Evolutionary conservation across 768 basidiomycete genomes (phyloP), one percentile per base, ranked within the genome.

Genomic region (Boletus edulis): DNA sequence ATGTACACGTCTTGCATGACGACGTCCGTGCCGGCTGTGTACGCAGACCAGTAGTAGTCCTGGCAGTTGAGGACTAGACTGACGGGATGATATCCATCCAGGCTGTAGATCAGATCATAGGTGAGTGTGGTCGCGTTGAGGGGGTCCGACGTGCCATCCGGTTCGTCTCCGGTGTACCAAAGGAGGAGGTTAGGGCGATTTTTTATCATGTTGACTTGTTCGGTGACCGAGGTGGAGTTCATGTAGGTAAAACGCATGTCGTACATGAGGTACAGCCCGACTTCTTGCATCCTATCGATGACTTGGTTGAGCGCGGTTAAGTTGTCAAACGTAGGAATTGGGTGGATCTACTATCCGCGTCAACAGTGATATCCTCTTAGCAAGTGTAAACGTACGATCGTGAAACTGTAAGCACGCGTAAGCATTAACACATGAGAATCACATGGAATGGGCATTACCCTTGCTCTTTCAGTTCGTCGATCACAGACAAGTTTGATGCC

Each of bases 121-220:
- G 84, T 69, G 24, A 67, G 70, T 4, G 69, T 54, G 0, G 62
- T 83, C 0, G 86, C 85, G 48, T 84, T 75, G 39, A 86, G 72
- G 9, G 89, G 86, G 56, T 88, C 85, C 11, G 78, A 78, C 0
- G 81, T 84, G 38, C 87, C 87, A 60, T 89, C 87, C 1, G 84
- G 86, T 67, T 90, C 87, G 59, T 90, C 86, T 0, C 77, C 85
- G 2, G 86, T 88, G 68, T 89, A 89, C 84, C 85, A 87, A 2
- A 86, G 69, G 15, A 91, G 74, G 27, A 92, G 77, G 59, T 89
- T 91, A 0, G 82, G 76, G 2, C 85, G 78, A 34, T 79, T 75
- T 61, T 87, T 88, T 71, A 91, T 78, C 37, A 70, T 71, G 55
- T 85, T 83, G 18, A 92, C 89, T 72, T 93, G 81, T 52, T 81